Base-by-base conservation (phyloP, 1,284 basidiomycete species). In the Pisolithus thermaeus region DNA sequence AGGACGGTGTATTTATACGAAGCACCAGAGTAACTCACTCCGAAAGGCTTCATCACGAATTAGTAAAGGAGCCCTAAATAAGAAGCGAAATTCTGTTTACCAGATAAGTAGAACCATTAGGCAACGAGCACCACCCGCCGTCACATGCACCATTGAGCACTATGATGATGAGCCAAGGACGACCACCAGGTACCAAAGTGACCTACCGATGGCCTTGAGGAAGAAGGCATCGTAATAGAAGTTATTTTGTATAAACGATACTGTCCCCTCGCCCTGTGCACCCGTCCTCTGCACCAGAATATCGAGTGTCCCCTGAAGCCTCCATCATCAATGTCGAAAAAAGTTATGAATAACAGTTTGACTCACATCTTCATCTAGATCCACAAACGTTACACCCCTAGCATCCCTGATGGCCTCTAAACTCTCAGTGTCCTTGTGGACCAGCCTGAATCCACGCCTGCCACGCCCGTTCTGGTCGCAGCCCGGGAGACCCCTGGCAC, bases 141-240 rank as follows among this genome's bases (percentile, higher is more conserved):
- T 84, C 78, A 61, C 96, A 99, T 0, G 93, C 96, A 11, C 94
- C 94, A 62, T 97, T 98, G 35, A 97, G 71, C 2, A 97, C 92
- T 93, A 56, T 4, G 39, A 36, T 22, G 28, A 1, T 41, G 32
- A 48, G 32, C 59, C 42, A 59, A n/a, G 14, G 3, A 3, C 9
- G 28, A 20, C 30, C 39, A 27, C 43, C 6, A 45, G 27, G 20
- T 16, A 38, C 44, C n/a, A 20, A 20, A 9, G 18, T 2, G 8
- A 52, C 81, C 46, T 47, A 93, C 91, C 85, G 47, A 96, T 89
- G 1, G 94, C 91, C 67, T 98, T 98, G 53, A 99, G 77, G 81
- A 99, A 99, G 76, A 99, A 99, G 0, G 97, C 95, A 61, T 99
- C 97, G 64, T 95, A 94, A 65, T 97, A 99, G 63, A 94, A 93